Evolutionary conservation across 2,329 filamentous ascomycete genomes (phyloP).

Genomic region (Parastagonospora avenae): DNA sequence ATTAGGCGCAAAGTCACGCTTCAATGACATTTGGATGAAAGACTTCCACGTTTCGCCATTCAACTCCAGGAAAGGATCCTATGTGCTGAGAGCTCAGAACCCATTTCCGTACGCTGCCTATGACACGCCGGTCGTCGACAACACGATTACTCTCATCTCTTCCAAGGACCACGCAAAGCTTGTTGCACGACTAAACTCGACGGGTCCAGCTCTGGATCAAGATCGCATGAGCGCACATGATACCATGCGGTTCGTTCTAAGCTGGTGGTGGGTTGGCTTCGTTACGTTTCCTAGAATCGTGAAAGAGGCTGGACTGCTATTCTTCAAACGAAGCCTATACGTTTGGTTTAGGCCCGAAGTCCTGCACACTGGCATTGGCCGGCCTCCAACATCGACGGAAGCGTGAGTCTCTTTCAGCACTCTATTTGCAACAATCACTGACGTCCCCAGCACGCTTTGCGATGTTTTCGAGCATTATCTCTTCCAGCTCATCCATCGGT

Average conservation of each 20-base stretch:
- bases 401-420: slow-evolving; percentile 19
- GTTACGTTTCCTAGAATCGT: slow-evolving; percentile 69
- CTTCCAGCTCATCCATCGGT: slow-evolving; percentile 55
- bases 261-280: slow-evolving; percentile 72
- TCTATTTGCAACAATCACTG: slow-evolving; percentile 1
- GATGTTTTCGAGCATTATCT: slow-evolving; percentile 49
- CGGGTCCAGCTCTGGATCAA: slow-evolving; percentile 58
- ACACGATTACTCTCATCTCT: slow-evolving; percentile 65
- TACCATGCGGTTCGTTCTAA: slow-evolving; percentile 55
- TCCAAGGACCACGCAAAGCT: slow-evolving; percentile 66
- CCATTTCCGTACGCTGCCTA: slow-evolving; percentile 44
- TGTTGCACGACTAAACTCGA: slow-evolving; percentile 64
- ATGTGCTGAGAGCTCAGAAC: slow-evolving; percentile 53
- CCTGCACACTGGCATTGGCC: slow-evolving; percentile 59
- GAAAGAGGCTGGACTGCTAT: slow-evolving; percentile 63
- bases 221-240: slow-evolving; percentile 49
- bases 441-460: slow-evolving; percentile 39
- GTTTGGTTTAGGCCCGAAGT: slow-evolving; percentile 72
- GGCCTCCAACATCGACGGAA: slow-evolving; percentile 60
- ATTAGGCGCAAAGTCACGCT: slow-evolving; percentile 30
- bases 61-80: slow-evolving; percentile 61
- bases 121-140: slow-evolving; percentile 55
- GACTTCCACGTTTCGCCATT: slow-evolving; percentile 80
- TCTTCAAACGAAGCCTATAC: slow-evolving; percentile 62
- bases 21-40: slow-evolving; percentile 65